phyloP scores from a whole-genome alignment of 352 stramenopile species.

The Phytophthora tentaculata region DNA sequence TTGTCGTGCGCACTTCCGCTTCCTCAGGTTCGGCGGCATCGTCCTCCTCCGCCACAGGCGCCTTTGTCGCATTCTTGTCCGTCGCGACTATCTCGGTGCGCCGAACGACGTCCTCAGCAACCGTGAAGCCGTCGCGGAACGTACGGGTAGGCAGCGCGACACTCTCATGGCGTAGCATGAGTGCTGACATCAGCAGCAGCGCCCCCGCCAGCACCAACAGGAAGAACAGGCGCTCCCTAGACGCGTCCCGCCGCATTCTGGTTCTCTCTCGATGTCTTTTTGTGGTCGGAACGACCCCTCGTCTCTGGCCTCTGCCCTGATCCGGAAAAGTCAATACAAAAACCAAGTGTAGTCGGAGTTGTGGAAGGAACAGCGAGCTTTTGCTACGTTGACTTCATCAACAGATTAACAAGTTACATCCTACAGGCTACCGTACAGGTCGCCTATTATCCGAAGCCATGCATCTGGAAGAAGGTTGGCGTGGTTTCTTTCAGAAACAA shows the following conservation, averaged over 20 bases:
- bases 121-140: constrained; percentile 81
- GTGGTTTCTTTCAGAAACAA: too few species aligned
- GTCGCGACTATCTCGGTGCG: constrained; percentile 46
- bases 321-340: constrained; percentile 7
- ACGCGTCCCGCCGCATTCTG: constrained; percentile 40
- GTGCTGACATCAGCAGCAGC: constrained; percentile 62
- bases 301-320: neutral
- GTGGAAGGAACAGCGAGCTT: too few species aligned
- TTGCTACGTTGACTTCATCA: constrained; percentile 10
- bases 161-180: constrained; percentile 65
- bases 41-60: constrained; percentile 8
- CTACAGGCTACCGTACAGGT: constrained; percentile 11
- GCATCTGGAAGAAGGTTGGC: neutral
- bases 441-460: constrained; percentile 19
- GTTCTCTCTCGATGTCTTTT: constrained; percentile 14
- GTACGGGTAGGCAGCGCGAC: constrained; percentile 41
- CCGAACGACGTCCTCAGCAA: constrained; percentile 52
- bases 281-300: constrained; percentile 25
- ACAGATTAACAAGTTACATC: constrained; percentile 2
- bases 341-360: constrained; percentile 1
- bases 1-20: constrained; percentile 57
- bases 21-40: constrained; percentile 11
- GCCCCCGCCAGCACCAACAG: constrained; percentile 52
- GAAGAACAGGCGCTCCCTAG: constrained; percentile 62
- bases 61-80: constrained; percentile 18